These are phyloP conservation scores for Ophiostoma triangulosporum DNA, from an alignment of 2,329 filamentous ascomycete genomes.

Conservation along the genomic window DNA sequence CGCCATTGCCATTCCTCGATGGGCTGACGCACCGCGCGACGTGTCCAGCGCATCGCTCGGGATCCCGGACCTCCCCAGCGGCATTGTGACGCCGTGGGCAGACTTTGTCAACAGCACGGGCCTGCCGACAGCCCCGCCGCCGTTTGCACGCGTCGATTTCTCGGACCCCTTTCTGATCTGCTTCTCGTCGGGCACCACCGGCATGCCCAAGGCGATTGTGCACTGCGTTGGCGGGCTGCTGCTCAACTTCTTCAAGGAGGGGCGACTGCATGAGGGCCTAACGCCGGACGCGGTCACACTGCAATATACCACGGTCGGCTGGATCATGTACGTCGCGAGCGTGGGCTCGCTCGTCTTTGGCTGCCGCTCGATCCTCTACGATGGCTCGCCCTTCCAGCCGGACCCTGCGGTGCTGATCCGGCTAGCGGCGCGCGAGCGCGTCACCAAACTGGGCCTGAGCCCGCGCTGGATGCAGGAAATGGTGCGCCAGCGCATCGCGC, in stretches of 20 bases:
- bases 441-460: constrained; percentile 62
- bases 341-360: constrained; percentile 47
- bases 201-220: constrained; percentile 74
- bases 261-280: constrained; percentile 32
- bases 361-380: constrained; percentile 56
- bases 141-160: constrained; percentile 52
- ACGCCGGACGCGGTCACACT: constrained; percentile 28
- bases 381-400: constrained; percentile 68
- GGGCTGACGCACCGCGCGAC: constrained; percentile 41
- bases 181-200: constrained; percentile 72
- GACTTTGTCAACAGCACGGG: constrained; percentile 26
- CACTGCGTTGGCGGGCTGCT: constrained; percentile 57
- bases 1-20: constrained; percentile 53
- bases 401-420: constrained; percentile 49
- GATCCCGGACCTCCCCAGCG: constrained; percentile 19
- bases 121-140: constrained; percentile 19
- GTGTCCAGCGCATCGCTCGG: constrained; percentile 31
- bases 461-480: constrained; percentile 67
- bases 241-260: constrained; percentile 45
- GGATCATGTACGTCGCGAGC: constrained; percentile 74
- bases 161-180: constrained; percentile 65
- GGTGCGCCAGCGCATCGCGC: constrained; percentile 47
- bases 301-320: constrained; percentile 57
- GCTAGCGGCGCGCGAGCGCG: constrained; percentile 46
- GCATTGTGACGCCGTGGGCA: constrained; percentile 26